Percentiles rank a stretch among this genome's conserved stretches.
Evolutionary conservation across 2,329 filamentous ascomycete species (phyloP).

Genomic region (Colletotrichum incanum): DNA sequence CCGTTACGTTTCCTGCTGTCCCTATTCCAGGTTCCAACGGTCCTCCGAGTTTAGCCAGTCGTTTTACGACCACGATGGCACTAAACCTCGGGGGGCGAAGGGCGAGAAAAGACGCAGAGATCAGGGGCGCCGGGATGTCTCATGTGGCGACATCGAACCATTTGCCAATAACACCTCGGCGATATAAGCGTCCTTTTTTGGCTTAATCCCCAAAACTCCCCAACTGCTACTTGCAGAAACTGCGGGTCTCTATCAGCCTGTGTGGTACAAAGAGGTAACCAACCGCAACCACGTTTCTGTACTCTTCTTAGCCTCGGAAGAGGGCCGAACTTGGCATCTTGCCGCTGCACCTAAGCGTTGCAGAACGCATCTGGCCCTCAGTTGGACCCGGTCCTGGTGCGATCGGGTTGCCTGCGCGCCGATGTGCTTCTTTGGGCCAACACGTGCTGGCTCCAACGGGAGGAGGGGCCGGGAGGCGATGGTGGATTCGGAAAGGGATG

Average conservation of each 20-base stretch:
- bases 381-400: background rate
- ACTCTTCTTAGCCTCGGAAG: slow-evolving; percentile 31
- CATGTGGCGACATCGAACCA: slow-evolving; percentile 38
- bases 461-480: slow-evolving; percentile 27
- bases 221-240: slow-evolving; percentile 15
- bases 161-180: slow-evolving; percentile 20
- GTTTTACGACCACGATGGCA: slow-evolving; percentile 25
- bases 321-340: slow-evolving; percentile 31
- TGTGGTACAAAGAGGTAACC: background rate
- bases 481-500: slow-evolving; percentile 16
- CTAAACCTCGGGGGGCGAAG: slow-evolving; percentile 8
- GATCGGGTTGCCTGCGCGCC: background rate
- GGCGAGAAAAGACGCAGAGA: slow-evolving; percentile 10
- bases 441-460: slow-evolving; percentile 23
- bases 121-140: slow-evolving; percentile 3
- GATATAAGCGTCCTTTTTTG: slow-evolving; percentile 10
- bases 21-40: slow-evolving; percentile 1
- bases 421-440: slow-evolving; percentile 7
- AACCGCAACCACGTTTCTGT: background rate
- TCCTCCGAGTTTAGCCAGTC: slow-evolving; percentile 16
- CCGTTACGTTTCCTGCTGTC: slow-evolving; percentile 10
- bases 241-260: background rate
- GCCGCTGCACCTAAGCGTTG: slow-evolving; percentile 24
- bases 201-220: background rate
- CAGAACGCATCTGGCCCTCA: slow-evolving; percentile 17